phyloP scores from a whole-genome alignment of 2,329 filamentous ascomycete species.

The Hymenoscyphus infarciens region DNA sequence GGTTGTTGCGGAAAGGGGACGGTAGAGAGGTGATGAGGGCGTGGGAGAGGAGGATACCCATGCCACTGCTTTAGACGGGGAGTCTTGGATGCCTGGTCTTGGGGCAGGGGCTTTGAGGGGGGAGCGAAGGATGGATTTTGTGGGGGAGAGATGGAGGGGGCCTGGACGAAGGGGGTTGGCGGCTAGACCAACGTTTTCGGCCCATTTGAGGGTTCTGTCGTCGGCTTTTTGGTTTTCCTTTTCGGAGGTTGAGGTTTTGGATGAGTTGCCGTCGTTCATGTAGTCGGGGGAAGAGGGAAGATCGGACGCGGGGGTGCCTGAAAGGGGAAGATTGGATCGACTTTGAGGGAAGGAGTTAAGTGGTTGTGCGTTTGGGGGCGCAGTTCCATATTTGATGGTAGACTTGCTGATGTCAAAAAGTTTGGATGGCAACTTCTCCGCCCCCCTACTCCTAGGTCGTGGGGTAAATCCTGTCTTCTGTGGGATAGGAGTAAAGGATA shows the following conservation, averaged over 20 bases:
- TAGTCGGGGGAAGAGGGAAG: conserved; percentile 7
- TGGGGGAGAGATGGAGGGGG: conserved; percentile 18
- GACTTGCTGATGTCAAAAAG: conserved; percentile 12
- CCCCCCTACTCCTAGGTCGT: conserved; percentile 15
- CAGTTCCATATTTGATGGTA: not conserved
- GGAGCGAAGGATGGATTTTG: conserved; percentile 34
- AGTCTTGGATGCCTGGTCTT: conserved; percentile 11
- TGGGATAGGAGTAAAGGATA: conserved; percentile 28
- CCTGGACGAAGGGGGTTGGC: conserved; percentile 9
- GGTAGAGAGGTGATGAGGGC: conserved; percentile 20
- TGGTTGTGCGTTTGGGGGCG: not conserved
- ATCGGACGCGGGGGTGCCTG: conserved; percentile 1
- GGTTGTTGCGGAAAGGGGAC: conserved; percentile 25
- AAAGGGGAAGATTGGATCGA: conserved; percentile 21
- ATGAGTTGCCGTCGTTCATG: conserved; percentile 12
- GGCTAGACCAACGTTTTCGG: conserved; percentile 19
- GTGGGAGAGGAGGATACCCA: conserved; percentile 35
- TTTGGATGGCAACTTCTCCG: conserved; percentile 17
- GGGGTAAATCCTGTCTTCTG: conserved; percentile 33
- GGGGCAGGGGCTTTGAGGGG: conserved; percentile 26
- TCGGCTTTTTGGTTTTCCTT: conserved; percentile 21
- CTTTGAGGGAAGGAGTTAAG: conserved; percentile 9
- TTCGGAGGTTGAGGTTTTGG: conserved; percentile 12
- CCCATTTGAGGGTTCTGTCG: conserved; percentile 29
- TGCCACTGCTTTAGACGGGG: conserved; percentile 31